These are phyloP conservation scores for Leptoxyphium fumago DNA, from an alignment of 2,329 filamentous ascomycete species.

Conservation along the genomic window DNA sequence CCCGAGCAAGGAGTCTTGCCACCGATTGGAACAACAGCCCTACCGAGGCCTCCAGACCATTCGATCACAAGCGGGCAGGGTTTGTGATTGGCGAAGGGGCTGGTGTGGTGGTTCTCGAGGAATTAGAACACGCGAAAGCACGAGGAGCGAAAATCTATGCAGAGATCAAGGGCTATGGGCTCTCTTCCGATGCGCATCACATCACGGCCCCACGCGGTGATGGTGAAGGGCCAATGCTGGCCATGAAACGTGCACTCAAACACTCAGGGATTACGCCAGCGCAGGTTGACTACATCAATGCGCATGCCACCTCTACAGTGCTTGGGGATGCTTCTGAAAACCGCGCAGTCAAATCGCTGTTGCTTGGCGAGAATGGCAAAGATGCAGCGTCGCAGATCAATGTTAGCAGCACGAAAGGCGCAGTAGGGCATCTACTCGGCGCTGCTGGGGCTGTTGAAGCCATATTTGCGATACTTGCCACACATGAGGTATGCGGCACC, in stretches of 20 bases:
- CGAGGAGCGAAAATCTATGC: conserved; percentile 75
- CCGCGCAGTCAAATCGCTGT: conserved; percentile 59
- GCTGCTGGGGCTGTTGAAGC: conserved; percentile 86
- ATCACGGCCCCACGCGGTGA: conserved; percentile 81
- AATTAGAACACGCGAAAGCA: conserved; percentile 70
- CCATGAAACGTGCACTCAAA: conserved; percentile 72
- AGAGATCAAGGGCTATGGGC: conserved; percentile 76
- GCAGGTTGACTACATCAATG: conserved; percentile 81
- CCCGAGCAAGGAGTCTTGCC: conserved; percentile 70
- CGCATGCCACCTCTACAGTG: conserved; percentile 78
- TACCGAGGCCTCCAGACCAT: conserved; percentile 61
- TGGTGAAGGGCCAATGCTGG: conserved; percentile 64
- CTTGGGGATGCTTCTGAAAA: conserved; percentile 86
- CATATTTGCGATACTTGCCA: conserved; percentile 65
- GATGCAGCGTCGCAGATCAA: conserved; percentile 50
- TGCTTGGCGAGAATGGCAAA: conserved; percentile 59
- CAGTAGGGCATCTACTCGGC: conserved; percentile 79
- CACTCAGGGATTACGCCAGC: conserved; percentile 54
- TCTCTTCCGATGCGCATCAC: conserved; percentile 81
- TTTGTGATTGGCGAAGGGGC: conserved; percentile 93
- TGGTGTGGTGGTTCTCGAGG: conserved; percentile 76
- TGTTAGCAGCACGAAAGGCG: conserved; percentile 87
- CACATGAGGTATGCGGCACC: conserved; percentile 51
- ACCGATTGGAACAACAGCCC: conserved; percentile 67
- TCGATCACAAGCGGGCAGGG: conserved; percentile 63